Evolutionary conservation across 2,329 filamentous ascomycete species (phyloP).

Genomic region (Hawksworthiomyces lignivorus): DNA sequence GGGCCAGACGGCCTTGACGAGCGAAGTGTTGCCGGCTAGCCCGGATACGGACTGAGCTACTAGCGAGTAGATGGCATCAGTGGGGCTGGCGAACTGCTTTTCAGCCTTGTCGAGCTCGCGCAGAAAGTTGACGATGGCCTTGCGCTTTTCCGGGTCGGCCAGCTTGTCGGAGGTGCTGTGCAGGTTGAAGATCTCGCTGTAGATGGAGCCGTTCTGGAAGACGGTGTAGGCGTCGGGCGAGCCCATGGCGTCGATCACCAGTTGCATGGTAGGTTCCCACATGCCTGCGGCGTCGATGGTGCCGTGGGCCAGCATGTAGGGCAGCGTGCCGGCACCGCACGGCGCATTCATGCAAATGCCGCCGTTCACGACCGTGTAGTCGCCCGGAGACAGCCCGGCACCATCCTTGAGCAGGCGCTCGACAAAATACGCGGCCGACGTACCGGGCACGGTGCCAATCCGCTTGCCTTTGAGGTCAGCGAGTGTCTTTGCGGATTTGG

Average conservation of each 20-base stretch:
- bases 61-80: slow-evolving; percentile 18
- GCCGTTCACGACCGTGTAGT: slow-evolving; percentile 23
- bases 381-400: slow-evolving; percentile 17
- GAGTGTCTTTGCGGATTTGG: slow-evolving; percentile 16
- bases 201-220: slow-evolving; percentile 23
- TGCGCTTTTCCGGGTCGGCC: slow-evolving; percentile 19
- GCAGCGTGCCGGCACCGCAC: slow-evolving; percentile 22
- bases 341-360: slow-evolving; percentile 21
- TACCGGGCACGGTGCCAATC: slow-evolving; percentile 23
- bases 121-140: slow-evolving; percentile 24
- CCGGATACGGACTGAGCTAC: slow-evolving; percentile 20
- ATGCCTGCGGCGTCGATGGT: slow-evolving; percentile 25
- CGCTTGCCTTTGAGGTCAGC: slow-evolving; percentile 25
- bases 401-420: slow-evolving; percentile 21
- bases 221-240: slow-evolving; percentile 17
- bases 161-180: slow-evolving; percentile 26
- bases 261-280: slow-evolving; percentile 27
- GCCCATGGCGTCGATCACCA: slow-evolving; percentile 21
- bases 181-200: slow-evolving; percentile 27
- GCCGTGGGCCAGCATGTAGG: slow-evolving; percentile 19
- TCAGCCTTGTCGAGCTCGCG: slow-evolving; percentile 22
- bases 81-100: slow-evolving; percentile 20
- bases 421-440: slow-evolving; percentile 27
- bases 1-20: slow-evolving; percentile 20
- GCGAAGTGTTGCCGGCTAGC: slow-evolving; percentile 11